Base-by-base conservation (phyloP, 2,329 filamentous ascomycete species). In the Fusarium hostae region DNA sequence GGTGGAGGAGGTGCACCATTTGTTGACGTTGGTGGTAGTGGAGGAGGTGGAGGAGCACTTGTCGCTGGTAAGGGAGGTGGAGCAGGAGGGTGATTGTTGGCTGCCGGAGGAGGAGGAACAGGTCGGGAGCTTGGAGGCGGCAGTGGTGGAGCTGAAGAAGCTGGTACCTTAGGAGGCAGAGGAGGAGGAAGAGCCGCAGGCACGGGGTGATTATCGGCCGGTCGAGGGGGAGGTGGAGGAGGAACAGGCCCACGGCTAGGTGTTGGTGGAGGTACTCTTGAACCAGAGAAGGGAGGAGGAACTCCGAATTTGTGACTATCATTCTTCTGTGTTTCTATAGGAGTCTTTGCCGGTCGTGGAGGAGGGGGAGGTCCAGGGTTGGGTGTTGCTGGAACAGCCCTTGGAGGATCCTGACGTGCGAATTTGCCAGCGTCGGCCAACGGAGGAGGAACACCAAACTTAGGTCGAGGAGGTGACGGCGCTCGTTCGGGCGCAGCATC, bases 401-500 rank as follows among this genome's bases (percentile, higher is more conserved):
- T 77, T 18, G 76, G 72, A 32, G 77, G 74, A 30, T 79, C 84
- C 75, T 80, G 87, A 82, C 91, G 86, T 6, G 92, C 94, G 78
- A 90, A 96, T 81, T 94, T 97, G 40, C 96, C 96, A 63, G 96
- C 96, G 80, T 97, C 95, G 60, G 94, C 90, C 66, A 98, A 83
- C 5, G 95, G 93, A 37, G 96, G 96, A 48, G 96, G 96, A 12
- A 94, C 95, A 72, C 90, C 88, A 83, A 97, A 98, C 75, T 87
- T 88, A 12, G 89, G 89, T 56, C 91, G 88, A 26, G 90, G 88
- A 20, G 91, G 89, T 16, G 94, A 93, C 18, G 91, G 88, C 66
- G 94, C 91, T 77, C 90, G 87, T 34, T 91, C 88, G n/a, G 92
- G 89, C 60, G 82, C 51, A 30, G 45, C 12, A 26, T 59, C 56